Evolutionary conservation across 2,329 filamentous ascomycete genomes (phyloP).

Genomic region (Cercospora zeae-maydis): DNA sequence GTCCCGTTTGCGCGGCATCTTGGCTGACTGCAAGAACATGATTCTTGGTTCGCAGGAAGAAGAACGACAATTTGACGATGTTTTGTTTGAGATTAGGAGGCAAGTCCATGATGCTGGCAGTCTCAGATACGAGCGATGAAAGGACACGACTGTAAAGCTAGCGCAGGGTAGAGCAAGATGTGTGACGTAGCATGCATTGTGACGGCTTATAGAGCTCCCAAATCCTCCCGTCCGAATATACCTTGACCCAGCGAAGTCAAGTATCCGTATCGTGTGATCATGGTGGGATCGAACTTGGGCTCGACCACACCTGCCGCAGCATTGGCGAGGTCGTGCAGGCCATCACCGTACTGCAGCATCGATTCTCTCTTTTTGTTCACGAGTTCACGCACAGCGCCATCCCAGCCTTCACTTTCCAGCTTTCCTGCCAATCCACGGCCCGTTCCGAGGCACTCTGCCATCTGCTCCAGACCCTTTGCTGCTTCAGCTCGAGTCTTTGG

Average conservation of each 20-base stretch:
- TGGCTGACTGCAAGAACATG: constrained; percentile 58
- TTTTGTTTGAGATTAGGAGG: constrained; percentile 73
- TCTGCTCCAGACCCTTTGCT: constrained; percentile 51
- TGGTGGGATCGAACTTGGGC: constrained; percentile 37
- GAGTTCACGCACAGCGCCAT: constrained; percentile 52
- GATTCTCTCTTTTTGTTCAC: constrained; percentile 44
- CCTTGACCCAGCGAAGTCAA: constrained; percentile 39
- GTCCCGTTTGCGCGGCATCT: constrained; percentile 51
- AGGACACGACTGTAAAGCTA: neutral
- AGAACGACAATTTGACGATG: constrained; percentile 69
- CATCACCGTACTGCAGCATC: constrained; percentile 38
- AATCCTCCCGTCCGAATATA: constrained; percentile 29
- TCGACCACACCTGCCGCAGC: constrained; percentile 33
- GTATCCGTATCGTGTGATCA: constrained; percentile 41
- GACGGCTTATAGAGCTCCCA: constrained; percentile 2
- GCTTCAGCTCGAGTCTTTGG: constrained; percentile 58
- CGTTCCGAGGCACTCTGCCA: constrained; percentile 51
- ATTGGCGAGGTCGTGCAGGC: constrained; percentile 60
- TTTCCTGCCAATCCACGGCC: constrained; percentile 42
- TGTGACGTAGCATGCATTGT: neutral
- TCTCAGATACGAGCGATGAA: constrained; percentile 3
- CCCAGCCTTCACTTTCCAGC: constrained; percentile 55
- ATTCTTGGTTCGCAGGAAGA: constrained; percentile 63
- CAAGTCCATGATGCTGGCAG: constrained; percentile 65
- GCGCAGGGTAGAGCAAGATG: neutral